Evolutionary conservation across 805 yeast genomes (phyloP).

Genomic region (Cyberlindnera mycetangii): DNA sequence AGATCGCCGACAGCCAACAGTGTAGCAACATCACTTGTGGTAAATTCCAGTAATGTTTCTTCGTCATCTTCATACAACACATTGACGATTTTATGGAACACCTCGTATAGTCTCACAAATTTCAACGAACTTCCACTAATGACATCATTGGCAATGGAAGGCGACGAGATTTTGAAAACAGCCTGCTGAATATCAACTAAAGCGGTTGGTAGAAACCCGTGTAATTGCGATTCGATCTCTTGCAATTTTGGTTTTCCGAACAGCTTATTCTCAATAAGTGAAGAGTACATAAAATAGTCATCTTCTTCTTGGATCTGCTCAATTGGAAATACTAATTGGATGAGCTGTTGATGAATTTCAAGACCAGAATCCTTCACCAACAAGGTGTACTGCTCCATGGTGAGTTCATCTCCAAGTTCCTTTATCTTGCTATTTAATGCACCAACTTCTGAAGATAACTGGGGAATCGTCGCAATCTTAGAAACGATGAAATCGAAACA

Average conservation of each 20-base stretch:
- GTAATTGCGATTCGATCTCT: slow-evolving; percentile 43
- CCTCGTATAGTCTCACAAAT: slow-evolving; percentile 42
- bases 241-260: slow-evolving; percentile 44
- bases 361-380: slow-evolving; percentile 53
- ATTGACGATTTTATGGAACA: slow-evolving; percentile 34
- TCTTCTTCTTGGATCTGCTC: slow-evolving; percentile 48
- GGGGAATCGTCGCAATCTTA: slow-evolving; percentile 47
- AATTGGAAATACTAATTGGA: slow-evolving; percentile 70
- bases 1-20: slow-evolving; percentile 62
- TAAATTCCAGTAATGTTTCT: slow-evolving; percentile 44
- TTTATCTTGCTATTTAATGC: slow-evolving; percentile 33
- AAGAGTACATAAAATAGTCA: slow-evolving; percentile 60
- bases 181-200: slow-evolving; percentile 57
- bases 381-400: slow-evolving; percentile 42
- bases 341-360: slow-evolving; percentile 56
- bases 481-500: slow-evolving; percentile 57
- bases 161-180: slow-evolving; percentile 60
- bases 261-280: slow-evolving; percentile 59
- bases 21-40: slow-evolving; percentile 58
- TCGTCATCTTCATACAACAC: slow-evolving; percentile 35
- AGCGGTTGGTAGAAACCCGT: slow-evolving; percentile 55
- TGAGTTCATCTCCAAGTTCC: slow-evolving; percentile 37
- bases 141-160: slow-evolving; percentile 55
- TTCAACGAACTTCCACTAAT: slow-evolving; percentile 45
- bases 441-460: slow-evolving; percentile 33